Evolutionary conservation across 139 green algal species (phyloP).

Genomic region (Chlorella sp.): DNA sequence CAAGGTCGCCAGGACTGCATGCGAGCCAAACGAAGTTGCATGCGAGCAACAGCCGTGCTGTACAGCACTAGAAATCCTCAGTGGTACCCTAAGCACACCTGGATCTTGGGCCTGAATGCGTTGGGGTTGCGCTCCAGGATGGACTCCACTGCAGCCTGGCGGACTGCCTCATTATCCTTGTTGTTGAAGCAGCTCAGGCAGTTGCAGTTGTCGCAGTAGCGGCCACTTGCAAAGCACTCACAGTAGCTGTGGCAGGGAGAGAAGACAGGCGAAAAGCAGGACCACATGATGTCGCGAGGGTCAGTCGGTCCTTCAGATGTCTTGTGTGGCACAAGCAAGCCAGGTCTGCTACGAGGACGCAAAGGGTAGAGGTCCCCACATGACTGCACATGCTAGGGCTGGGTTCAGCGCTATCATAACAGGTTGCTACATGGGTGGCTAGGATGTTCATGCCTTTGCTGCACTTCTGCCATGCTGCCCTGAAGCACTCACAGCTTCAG

Average conservation of each 20-base stretch:
- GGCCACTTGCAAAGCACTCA: conserved; percentile 69
- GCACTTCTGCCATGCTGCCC: background rate
- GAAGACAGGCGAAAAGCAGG: conserved; percentile 1
- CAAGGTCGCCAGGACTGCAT: too few species aligned
- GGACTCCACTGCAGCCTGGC: conserved; percentile 72
- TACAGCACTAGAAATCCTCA: too few species aligned
- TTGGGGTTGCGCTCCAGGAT: conserved; percentile 87
- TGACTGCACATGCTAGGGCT: too few species aligned
- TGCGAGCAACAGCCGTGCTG: too few species aligned
- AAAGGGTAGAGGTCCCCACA: too few species aligned
- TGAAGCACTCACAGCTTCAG: conserved; percentile 70
- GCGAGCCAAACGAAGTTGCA: too few species aligned
- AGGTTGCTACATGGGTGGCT: too few species aligned
- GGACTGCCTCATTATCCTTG: conserved; percentile 52
- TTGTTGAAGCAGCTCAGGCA: conserved; percentile 86
- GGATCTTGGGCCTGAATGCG: conserved; percentile 85
- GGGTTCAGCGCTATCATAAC: too few species aligned
- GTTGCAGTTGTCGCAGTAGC: conserved; percentile 80
- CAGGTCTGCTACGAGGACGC: too few species aligned
- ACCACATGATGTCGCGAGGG: background rate
- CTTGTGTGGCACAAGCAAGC: too few species aligned
- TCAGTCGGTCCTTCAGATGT: background rate
- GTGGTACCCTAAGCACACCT: conserved; percentile 28
- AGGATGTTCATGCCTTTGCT: background rate
- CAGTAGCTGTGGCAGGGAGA: conserved; percentile 73